Evolutionary conservation across 139 green algal genomes (phyloP).

Genomic region (Choricystis sp.): DNA sequence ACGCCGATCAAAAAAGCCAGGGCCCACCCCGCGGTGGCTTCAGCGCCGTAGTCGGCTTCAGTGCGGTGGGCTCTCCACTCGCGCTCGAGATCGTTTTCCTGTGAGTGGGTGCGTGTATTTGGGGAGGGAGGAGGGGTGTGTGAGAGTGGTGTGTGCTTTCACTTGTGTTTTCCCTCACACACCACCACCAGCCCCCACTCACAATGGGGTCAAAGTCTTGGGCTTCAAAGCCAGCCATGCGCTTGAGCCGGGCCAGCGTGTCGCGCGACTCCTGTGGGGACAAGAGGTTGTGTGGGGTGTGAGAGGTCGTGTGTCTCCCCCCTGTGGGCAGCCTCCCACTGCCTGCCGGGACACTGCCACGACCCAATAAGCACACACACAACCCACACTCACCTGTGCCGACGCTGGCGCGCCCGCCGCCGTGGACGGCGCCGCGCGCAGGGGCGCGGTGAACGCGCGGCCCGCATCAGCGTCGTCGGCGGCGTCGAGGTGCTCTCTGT

Average conservation of each 20-base stretch:
- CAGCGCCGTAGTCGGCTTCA: conserved; percentile 4
- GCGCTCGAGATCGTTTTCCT: conserved; percentile 10
- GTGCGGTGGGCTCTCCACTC: conserved; percentile 10
- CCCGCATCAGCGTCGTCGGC: neutral
- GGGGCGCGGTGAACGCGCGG: no score
- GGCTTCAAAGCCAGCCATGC: conserved; percentile 26
- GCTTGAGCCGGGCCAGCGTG: conserved; percentile 17
- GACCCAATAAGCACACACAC: no score
- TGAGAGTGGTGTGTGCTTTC: no score
- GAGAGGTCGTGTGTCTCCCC: no score
- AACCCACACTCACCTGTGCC: neutral
- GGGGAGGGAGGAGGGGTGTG: no score
- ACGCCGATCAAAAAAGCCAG: conserved; percentile 28
- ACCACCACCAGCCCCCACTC: no score
- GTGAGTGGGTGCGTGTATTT: no score
- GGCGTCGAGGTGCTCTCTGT: neutral
- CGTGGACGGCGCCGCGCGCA: neutral
- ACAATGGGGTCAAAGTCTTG: conserved; percentile 26
- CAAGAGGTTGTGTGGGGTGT: no score
- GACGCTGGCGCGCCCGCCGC: neutral
- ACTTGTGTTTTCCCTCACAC: no score
- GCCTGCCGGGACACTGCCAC: no score
- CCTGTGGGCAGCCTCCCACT: no score
- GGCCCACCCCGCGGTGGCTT: conserved; percentile 13
- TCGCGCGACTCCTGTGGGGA: conserved; percentile 19